These are phyloP conservation scores for Pleurozium schreberi DNA, from an alignment of 225 moss, liverwort and hornwort genomes.

Conservation along the genomic window DNA sequence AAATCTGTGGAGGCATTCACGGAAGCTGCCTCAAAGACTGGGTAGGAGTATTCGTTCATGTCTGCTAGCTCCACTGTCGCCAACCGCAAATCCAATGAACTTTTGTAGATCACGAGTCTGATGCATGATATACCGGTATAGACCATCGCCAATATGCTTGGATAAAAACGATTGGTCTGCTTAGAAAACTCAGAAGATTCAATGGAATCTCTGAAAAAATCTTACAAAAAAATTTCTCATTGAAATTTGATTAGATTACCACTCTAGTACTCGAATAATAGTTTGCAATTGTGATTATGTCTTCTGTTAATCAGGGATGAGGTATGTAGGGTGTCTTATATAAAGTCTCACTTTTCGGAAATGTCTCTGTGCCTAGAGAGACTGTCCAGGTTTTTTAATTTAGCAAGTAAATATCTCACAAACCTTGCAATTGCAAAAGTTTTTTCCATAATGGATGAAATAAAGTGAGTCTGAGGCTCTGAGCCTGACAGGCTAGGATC, in stretches of 20 bases:
- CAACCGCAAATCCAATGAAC: not conserved
- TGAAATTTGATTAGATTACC: not conserved
- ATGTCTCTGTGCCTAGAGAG: not conserved
- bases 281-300: not conserved
- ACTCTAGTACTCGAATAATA: not conserved
- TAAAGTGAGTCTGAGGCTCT: not conserved
- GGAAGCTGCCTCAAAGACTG: not conserved
- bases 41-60: not conserved
- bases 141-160: not conserved
- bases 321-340: not conserved
- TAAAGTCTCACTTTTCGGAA: not conserved
- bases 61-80: not conserved
- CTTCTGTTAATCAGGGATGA: not conserved
- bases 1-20: conserved; percentile 10
- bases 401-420: not conserved
- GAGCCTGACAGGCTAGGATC: not conserved
- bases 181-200: not conserved
- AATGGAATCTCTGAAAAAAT: not conserved
- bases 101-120: not conserved
- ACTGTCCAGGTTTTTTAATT: not conserved
- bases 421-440: not conserved
- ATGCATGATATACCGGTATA: not conserved
- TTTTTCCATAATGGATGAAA: not conserved
- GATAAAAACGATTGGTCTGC: not conserved
- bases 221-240: not conserved